Evolutionary conservation across 73 alveolate genomes (phyloP).

Genomic region (Durusdinium trenchii): DNA sequence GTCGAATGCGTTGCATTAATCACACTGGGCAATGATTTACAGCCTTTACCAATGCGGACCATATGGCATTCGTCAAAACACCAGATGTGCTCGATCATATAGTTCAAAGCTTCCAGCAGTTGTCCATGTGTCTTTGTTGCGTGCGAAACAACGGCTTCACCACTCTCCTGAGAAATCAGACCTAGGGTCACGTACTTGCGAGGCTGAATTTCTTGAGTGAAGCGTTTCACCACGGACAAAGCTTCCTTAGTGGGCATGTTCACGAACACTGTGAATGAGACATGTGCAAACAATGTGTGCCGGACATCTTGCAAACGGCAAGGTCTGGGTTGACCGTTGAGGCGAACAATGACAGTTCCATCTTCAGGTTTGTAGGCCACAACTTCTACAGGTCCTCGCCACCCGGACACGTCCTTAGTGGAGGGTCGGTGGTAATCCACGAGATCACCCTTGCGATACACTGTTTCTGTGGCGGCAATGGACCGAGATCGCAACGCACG

Average conservation of each 20-base stretch:
- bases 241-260: neutral
- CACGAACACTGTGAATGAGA: too few relatives aligned
- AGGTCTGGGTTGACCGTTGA: neutral
- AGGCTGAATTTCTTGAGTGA: neutral
- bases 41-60: neutral
- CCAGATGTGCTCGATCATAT: neutral
- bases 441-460: neutral
- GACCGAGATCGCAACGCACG: neutral
- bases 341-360: neutral
- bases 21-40: neutral
- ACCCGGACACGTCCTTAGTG: conserved; percentile 21
- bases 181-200: neutral
- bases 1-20: neutral
- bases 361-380: neutral
- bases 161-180: neutral
- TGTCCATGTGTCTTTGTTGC: neutral
- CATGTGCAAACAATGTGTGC: neutral
- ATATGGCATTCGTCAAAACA: neutral
- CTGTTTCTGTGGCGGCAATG: neutral
- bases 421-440: neutral
- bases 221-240: neutral
- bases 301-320: conserved; percentile 8
- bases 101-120: neutral
- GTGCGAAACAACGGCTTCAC: neutral
- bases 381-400: conserved; percentile 9